Percentiles rank a stretch among this genome's conserved stretches.
These are phyloP conservation scores for Breynia disticha DNA, from an alignment of 441 rosid species.

Conservation along the genomic window DNA sequence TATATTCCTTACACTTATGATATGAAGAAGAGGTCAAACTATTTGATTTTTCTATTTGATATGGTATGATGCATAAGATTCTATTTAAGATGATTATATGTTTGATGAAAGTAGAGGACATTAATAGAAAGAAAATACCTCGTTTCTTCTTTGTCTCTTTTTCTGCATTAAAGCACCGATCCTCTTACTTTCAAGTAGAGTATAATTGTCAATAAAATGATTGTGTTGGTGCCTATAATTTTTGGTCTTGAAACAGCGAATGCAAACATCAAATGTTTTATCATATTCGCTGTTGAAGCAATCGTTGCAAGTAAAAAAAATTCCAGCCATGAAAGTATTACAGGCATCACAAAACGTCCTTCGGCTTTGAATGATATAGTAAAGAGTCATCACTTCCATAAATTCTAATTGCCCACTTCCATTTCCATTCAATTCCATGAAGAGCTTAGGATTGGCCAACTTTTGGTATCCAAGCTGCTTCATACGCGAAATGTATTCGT, in stretches of 20 bases:
- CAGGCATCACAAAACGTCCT: background rate
- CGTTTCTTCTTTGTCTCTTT: too few species aligned
- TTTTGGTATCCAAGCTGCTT: background rate
- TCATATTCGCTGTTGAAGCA: background rate
- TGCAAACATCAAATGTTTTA: background rate
- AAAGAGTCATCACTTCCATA: background rate
- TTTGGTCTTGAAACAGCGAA: background rate
- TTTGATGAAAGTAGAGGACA: too few species aligned
- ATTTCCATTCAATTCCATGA: background rate
- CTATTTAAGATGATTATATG: too few species aligned
- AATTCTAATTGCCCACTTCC: background rate
- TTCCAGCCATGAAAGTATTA: background rate
- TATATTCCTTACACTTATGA: too few species aligned
- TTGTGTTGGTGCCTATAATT: background rate
- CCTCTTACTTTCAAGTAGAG: background rate
- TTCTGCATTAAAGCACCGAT: background rate
- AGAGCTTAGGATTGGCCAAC: background rate
- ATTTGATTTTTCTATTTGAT: too few species aligned
- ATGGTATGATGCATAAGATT: too few species aligned
- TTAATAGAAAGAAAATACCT: too few species aligned
- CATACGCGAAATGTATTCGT: too few species aligned
- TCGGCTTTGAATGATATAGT: background rate
- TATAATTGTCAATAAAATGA: background rate
- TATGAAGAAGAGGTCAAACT: too few species aligned
- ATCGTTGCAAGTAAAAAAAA: background rate